Evolutionary conservation across 345 rosid genomes (phyloP).

Genomic region (Passiflora organensis): DNA sequence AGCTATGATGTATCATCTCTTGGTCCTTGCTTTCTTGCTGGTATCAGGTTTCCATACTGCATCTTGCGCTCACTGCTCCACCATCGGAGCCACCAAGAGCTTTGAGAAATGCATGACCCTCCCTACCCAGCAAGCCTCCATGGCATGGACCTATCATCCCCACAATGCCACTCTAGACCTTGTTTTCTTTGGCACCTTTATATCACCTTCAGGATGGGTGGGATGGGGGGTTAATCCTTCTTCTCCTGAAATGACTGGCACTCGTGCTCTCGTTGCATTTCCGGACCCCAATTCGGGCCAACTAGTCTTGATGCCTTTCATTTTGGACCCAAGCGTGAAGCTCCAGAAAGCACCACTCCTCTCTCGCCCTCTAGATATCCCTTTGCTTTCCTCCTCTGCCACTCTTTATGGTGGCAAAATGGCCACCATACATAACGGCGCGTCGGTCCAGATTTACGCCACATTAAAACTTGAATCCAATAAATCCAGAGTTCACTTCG

Average conservation of each 20-base stretch:
- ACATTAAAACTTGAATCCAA: conserved; percentile 54
- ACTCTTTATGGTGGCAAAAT: conserved; percentile 76
- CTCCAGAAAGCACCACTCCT: conserved; percentile 78
- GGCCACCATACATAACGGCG: conserved; percentile 83
- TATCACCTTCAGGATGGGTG: conserved; percentile 97
- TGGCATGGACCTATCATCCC: conserved; percentile 89
- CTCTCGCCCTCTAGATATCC: conserved; percentile 73
- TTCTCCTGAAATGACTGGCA: conserved; percentile 77
- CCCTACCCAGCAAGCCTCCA: conserved; percentile 89
- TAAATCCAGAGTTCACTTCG: conserved; percentile 61
- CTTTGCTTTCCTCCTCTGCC: conserved; percentile 72
- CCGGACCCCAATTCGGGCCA: conserved; percentile 90
- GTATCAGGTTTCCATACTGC: conserved; percentile 19
- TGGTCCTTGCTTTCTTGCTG: conserved; percentile 26
- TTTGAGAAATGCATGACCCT: conserved; percentile 73
- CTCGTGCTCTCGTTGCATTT: conserved; percentile 73
- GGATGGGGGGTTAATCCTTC: conserved; percentile 83
- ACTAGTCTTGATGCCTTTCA: conserved; percentile 64
- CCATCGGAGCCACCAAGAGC: conserved; percentile 45
- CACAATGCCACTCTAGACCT: conserved; percentile 76
- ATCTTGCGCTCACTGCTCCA: conserved; percentile 52
- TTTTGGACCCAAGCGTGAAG: conserved; percentile 73
- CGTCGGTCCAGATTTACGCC: conserved; percentile 69
- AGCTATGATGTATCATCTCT: conserved; percentile 19
- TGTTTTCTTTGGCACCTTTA: conserved; percentile 83